Evolutionary conservation across 2,329 filamentous ascomycete genomes (phyloP), one percentile per base, ranked within the genome.

Genomic region (Elsinoe ampelina): DNA sequence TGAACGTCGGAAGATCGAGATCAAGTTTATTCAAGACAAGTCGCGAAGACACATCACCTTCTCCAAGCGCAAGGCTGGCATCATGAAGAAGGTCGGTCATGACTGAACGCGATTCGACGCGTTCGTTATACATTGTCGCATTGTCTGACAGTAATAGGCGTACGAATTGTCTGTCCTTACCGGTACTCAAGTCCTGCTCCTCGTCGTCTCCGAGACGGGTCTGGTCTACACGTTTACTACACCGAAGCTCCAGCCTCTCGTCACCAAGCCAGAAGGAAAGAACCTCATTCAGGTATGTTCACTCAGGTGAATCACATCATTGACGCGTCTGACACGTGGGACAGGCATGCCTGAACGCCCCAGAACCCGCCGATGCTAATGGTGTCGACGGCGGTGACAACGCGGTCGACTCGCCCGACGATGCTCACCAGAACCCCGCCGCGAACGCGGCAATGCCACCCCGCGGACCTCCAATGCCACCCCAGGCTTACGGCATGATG

Each of bases 1-100:
- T 74, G 93, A 97, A 82, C 86, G 93, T 71, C 85, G 93, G 77
- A 98, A 98, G 86, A 98, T 98, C 68, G 93, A 98, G 76, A 98
- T 98, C 78, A 98, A 98, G 82, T 98, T 98, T 78, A 98, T 98
- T 74, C 92, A 91, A 75, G 93, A 98, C 77, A 98, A 98, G 80
- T 97, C 92, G 77, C 90, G 93, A 77, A 87, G 93, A 62, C 93
- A 98, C 79, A 98, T 97, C 72, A 97, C 93, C 68, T 97, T 98
- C 74, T 97, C 92, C 66, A 98, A 98, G 84, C 89, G 93, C 73
- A 98, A 98, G 80, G 93, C 93, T 57, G 93, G 93, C 67, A 97
- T 98, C 75, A 97, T 98, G 93, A 97, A 98, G 82, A 97, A 97
- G 90, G 93, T 96, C 72, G 65, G 84, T 79, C 32, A 12, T 13